phyloP scores from a whole-genome alignment of 768 basidiomycete species.

The Naganishia kalamii region DNA sequence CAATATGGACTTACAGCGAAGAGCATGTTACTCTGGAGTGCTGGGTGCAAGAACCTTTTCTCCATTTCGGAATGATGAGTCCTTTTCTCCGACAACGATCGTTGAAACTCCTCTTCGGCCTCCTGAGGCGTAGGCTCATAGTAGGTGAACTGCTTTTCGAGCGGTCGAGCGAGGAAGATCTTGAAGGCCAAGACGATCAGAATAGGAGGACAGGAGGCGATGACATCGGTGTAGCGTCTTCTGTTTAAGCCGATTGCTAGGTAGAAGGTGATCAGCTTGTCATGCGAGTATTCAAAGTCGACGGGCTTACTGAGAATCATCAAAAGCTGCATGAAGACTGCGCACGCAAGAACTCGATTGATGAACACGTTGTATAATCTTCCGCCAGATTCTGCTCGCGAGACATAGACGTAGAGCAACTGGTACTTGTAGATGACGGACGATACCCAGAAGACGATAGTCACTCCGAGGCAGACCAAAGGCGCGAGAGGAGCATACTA shows the following conservation, averaged over 20 bases:
- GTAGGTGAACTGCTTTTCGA: slow-evolving; percentile 65
- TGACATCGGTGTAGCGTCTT: slow-evolving; percentile 61
- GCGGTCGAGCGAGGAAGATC: slow-evolving; percentile 65
- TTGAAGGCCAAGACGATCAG: slow-evolving; percentile 76
- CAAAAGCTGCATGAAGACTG: slow-evolving; percentile 72
- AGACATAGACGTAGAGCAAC: slow-evolving; percentile 85
- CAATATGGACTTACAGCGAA: slow-evolving; percentile 28
- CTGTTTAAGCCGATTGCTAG: slow-evolving; percentile 75
- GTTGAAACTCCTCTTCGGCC: slow-evolving; percentile 59
- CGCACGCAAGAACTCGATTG: slow-evolving; percentile 73
- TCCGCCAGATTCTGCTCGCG: slow-evolving; percentile 87
- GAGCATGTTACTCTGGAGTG: slow-evolving; percentile 75
- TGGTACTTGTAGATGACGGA: slow-evolving; percentile 68
- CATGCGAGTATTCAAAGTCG: slow-evolving; percentile 15
- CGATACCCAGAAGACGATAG: slow-evolving; percentile 71
- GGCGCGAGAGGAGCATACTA: slow-evolving; percentile 87
- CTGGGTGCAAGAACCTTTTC: slow-evolving; percentile 92
- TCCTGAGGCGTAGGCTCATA: slow-evolving; percentile 62
- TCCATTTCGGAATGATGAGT: slow-evolving; percentile 76
- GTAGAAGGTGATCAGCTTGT: slow-evolving; percentile 19
- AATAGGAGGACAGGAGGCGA: slow-evolving; percentile 77
- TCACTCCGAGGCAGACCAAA: slow-evolving; percentile 73
- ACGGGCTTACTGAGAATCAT: slow-evolving; percentile 62
- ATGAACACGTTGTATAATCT: slow-evolving; percentile 89
- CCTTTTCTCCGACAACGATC: slow-evolving; percentile 62